These are phyloP conservation scores for Sporothrix schenckii DNA, from an alignment of 2,329 filamentous ascomycete species.

Conservation along the genomic window DNA sequence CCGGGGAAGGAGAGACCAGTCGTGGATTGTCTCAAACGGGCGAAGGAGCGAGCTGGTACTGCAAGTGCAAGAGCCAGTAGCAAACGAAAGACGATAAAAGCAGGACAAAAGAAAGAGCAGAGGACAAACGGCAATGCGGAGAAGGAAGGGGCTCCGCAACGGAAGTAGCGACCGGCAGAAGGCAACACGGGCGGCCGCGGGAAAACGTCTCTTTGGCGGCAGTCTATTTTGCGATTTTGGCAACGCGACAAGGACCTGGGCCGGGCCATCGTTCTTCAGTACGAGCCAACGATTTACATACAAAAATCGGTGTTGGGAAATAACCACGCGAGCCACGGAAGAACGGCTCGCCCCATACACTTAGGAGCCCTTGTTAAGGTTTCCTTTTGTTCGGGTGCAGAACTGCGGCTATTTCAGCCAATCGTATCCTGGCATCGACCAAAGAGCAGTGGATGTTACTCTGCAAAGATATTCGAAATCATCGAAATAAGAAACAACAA, in stretches of 20 bases:
- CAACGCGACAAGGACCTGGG: not conserved
- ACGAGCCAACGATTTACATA: not conserved
- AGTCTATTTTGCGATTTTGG: not conserved
- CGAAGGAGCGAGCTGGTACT: not conserved
- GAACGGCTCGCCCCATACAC: not conserved
- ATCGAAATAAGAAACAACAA: conserved; percentile 21
- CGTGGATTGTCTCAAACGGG: not conserved
- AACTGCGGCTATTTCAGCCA: not conserved
- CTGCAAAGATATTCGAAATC: not conserved
- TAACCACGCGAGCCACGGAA: not conserved
- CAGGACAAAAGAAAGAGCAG: not conserved
- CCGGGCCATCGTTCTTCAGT: not conserved
- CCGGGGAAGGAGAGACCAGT: conserved; percentile 1
- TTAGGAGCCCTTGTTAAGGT: not conserved
- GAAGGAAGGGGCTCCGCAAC: conserved; percentile 18
- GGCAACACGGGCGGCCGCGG: conserved; percentile 23
- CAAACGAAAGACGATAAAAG: conserved; percentile 12
- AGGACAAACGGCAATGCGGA: conserved; percentile 16
- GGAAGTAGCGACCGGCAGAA: conserved; percentile 20
- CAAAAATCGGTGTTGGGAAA: not conserved
- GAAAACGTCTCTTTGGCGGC: conserved; percentile 1
- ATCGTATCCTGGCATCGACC: not conserved
- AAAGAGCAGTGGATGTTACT: not conserved
- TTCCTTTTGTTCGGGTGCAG: not conserved
- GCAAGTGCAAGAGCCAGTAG: not conserved